Conservation (phyloP, 192 early-diverging fungal species). For the Coemansia sp. region DNA sequence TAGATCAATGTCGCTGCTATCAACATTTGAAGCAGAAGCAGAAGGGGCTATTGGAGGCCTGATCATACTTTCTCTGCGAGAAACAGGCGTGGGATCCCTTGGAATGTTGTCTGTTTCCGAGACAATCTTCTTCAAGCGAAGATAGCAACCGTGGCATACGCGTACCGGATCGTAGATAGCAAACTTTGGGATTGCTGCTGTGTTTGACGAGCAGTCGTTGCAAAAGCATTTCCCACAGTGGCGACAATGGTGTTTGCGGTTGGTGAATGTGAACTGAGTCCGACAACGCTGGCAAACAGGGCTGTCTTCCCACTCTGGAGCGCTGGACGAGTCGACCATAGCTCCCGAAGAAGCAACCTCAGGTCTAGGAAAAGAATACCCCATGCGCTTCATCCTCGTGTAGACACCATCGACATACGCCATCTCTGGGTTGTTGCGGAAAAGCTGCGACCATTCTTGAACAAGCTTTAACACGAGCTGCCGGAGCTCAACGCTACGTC, state of each 20-base stretch:
- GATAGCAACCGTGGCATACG: slow-evolving; percentile 93
- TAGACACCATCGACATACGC: slow-evolving; percentile 81
- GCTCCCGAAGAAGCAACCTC: slow-evolving; percentile 61
- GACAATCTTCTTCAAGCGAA: slow-evolving; percentile 67
- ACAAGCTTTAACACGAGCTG: slow-evolving; percentile 73
- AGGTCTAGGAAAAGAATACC: slow-evolving; percentile 73
- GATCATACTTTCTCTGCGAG: neutral
- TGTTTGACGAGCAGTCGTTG: slow-evolving; percentile 90
- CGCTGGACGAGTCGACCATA: slow-evolving; percentile 86
- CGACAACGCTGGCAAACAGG: slow-evolving; percentile 94
- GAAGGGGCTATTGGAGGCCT: slow-evolving; percentile 6
- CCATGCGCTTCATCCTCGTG: slow-evolving; percentile 71
- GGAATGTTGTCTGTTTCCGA: slow-evolving; percentile 21
- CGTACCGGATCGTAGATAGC: slow-evolving; percentile 89
- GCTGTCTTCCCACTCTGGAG: slow-evolving; percentile 96
- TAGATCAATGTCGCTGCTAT: slow-evolving; percentile 87
- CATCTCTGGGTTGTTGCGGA: slow-evolving; percentile 77
- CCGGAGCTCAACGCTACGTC: slow-evolving; percentile 73
- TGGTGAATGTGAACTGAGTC: slow-evolving; percentile 88
- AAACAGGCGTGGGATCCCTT: slow-evolving; percentile 9
- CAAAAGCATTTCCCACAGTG: slow-evolving; percentile 96
- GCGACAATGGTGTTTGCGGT: slow-evolving; percentile 98
- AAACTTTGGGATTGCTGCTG: slow-evolving; percentile 76
- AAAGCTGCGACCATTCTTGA: slow-evolving; percentile 89
- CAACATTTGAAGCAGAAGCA: slow-evolving; percentile 24